Evolutionary conservation across 2,329 filamentous ascomycete genomes (phyloP).

Genomic region (Epichloe baconii): DNA sequence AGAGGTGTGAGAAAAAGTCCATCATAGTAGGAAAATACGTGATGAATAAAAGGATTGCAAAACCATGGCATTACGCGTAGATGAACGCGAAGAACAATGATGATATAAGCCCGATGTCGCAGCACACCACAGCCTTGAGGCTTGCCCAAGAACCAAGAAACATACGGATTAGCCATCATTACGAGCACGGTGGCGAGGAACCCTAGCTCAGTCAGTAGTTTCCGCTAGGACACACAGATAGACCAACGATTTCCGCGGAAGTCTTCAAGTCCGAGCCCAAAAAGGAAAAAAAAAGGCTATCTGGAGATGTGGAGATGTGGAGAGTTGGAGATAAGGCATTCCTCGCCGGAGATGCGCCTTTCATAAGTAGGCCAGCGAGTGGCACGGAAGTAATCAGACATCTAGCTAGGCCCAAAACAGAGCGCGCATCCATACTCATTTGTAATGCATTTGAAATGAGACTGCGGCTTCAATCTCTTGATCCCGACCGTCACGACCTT

Average conservation of each 20-base stretch:
- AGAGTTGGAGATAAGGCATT: background rate
- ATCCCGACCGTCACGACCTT: too few species aligned
- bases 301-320: background rate
- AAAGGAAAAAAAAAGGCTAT: background rate
- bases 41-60: too few species aligned
- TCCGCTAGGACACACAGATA: background rate
- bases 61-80: background rate
- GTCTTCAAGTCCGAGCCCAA: background rate
- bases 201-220: background rate
- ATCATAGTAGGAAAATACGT: background rate
- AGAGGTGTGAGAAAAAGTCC: background rate
- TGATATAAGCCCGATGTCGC: background rate
- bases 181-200: background rate
- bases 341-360: background rate
- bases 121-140: background rate
- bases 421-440: background rate
- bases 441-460: background rate
- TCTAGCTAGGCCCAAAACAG: background rate
- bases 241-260: constrained; percentile 3
- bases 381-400: background rate
- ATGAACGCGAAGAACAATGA: background rate
- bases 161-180: background rate
- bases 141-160: background rate
- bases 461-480: background rate
- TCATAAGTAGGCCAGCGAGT: background rate